Evolutionary conservation across 306 rosid species (phyloP), one percentile per base, ranked within the genome.

Genomic region (Acacia melanoxylon): DNA sequence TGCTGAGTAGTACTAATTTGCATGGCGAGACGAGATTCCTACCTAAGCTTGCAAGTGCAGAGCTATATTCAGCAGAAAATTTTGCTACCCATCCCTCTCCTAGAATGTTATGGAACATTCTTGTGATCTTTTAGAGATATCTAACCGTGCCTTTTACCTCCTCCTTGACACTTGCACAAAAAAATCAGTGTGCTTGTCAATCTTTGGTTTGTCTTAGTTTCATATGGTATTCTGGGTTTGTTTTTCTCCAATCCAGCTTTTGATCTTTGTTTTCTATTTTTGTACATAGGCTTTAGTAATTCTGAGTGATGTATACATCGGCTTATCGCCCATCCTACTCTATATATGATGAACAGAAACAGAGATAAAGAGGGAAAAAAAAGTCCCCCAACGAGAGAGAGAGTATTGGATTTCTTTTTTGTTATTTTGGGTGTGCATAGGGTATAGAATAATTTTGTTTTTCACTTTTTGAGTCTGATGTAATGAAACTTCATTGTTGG

Each of bases 291-390:
- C 10, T 12, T 13, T 29, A 13, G 92, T 83, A 72, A 79, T 90
- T 86, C 75, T 80, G 93, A 93, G 89, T 91, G 97, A 86, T 91
- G 93, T 91, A 90, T 84, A 87, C 97, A 78, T 83, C 66, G 97
- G 95, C 94, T 86, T 63, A 77, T 91, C 88, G 92, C 98, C 94
- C 71, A 79, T 78, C 85, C 93, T 90, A 89, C 90, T 80, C 84
- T 85, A 87, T 83, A 84, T 91, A 82, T 75, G 86, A 83, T 66
- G 86, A 82, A 88, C 40, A 85, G 77, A 84, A 75, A 84, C 68
- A 86, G 83, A 89, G 69, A 87, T 54, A 67, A 27, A 62, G 27
- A 84, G 59, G 71, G n/a, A n/a, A n/a, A 68, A 76, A 56, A 56
- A 62, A 58, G 45, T 37, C 37, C 68, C 37, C 68, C 15, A 78